Conservation (phyloP, 345 rosid genomes). For the Citrus hindsii region DNA sequence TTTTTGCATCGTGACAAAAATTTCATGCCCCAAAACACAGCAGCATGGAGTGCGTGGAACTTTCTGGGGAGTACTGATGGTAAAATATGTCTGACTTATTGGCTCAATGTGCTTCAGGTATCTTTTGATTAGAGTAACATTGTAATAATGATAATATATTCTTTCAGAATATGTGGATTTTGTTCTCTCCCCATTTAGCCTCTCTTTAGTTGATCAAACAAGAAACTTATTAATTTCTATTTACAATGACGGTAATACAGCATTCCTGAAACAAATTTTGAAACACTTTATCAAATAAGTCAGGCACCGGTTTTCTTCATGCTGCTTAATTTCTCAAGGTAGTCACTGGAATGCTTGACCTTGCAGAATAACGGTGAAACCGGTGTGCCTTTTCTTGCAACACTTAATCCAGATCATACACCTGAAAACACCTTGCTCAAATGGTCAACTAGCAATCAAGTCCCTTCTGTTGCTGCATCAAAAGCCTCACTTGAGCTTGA, state of each 20-base stretch:
- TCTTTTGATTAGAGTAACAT: not conserved
- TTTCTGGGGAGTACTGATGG: slow-evolving; percentile 69
- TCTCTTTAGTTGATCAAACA: too few species aligned
- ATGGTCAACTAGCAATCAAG: slow-evolving; percentile 85
- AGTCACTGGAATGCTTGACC: not conserved
- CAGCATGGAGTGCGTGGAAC: slow-evolving; percentile 96
- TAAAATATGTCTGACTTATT: slow-evolving; percentile 77
- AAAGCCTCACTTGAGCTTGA: slow-evolving; percentile 75
- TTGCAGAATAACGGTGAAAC: slow-evolving; percentile 76
- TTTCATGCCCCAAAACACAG: slow-evolving; percentile 73
- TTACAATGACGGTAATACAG: too few species aligned
- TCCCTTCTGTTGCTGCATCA: slow-evolving; percentile 80
- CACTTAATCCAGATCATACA: slow-evolving; percentile 63
- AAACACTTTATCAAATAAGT: not conserved
- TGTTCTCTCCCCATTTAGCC: not conserved
- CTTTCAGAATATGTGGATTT: not conserved
- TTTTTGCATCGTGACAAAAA: slow-evolving; percentile 72
- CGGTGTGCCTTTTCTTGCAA: slow-evolving; percentile 59
- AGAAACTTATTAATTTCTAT: too few species aligned
- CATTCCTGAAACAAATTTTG: too few species aligned
- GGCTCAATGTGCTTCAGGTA: slow-evolving; percentile 97
- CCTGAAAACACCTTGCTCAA: slow-evolving; percentile 62
- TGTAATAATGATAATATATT: not conserved
- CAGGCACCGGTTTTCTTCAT: too few species aligned
- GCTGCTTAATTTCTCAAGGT: too few species aligned